phyloP scores from a whole-genome alignment of 768 basidiomycete genomes.

The Mrakia gelida region DNA sequence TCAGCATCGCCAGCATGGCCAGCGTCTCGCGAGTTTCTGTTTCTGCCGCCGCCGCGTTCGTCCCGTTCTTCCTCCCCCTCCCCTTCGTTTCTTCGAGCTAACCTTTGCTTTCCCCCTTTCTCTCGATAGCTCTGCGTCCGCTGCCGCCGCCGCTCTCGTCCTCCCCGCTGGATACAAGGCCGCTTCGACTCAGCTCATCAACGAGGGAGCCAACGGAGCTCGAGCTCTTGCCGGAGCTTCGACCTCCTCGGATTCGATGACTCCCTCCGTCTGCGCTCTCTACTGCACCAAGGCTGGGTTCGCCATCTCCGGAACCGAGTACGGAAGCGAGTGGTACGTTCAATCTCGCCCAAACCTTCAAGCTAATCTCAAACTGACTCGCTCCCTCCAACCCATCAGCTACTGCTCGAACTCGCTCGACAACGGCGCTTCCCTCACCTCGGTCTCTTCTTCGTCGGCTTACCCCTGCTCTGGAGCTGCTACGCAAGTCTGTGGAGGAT shows the following conservation, averaged over 20 bases:
- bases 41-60: background rate
- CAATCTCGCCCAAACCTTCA: background rate
- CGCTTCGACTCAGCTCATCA: background rate
- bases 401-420: too few relatives aligned
- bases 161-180: background rate
- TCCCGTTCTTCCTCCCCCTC: background rate
- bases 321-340: constrained; percentile 25
- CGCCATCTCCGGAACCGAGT: constrained; percentile 37
- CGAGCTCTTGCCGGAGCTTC: constrained; percentile 37
- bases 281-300: constrained; percentile 36
- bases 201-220: constrained; percentile 11
- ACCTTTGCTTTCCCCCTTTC: background rate
- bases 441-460: too few relatives aligned
- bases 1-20: background rate
- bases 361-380: too few relatives aligned
- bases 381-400: too few relatives aligned
- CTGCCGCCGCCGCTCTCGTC: background rate
- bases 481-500: too few relatives aligned
- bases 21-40: background rate
- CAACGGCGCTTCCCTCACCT: too few relatives aligned
- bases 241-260: constrained; percentile 35
- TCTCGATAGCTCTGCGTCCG: background rate
- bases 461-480: too few relatives aligned
- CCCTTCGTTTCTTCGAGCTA: background rate
- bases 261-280: constrained; percentile 34